Conservation (phyloP, 2,329 filamentous ascomycete genomes). For the Fusarium oxysporum region DNA sequence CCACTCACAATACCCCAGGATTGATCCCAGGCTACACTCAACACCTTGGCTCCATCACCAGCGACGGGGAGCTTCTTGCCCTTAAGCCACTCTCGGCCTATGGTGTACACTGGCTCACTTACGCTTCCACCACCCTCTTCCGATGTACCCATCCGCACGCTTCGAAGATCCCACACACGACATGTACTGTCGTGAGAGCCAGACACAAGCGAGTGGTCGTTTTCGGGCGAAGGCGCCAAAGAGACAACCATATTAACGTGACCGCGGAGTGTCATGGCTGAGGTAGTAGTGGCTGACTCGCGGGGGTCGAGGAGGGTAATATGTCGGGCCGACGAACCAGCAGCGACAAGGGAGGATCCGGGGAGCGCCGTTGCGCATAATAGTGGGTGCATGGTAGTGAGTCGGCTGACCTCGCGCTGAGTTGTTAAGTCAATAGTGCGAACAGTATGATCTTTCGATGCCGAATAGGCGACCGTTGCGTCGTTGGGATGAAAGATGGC, state of each 20-base stretch:
- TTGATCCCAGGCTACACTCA: slow-evolving; percentile 87
- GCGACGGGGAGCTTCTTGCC: slow-evolving; percentile 72
- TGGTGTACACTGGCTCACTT: slow-evolving; percentile 78
- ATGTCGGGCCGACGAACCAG: slow-evolving; percentile 86
- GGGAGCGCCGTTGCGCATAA: slow-evolving; percentile 82
- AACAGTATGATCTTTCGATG: slow-evolving; percentile 90
- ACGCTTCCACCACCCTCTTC: slow-evolving; percentile 72
- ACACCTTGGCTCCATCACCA: slow-evolving; percentile 90
- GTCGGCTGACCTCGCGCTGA: slow-evolving; percentile 78
- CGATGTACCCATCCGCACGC: slow-evolving; percentile 68
- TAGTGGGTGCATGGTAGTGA: slow-evolving; percentile 85
- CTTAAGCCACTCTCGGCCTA: slow-evolving; percentile 79
- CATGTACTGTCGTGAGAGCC: slow-evolving; percentile 94
- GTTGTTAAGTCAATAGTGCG: slow-evolving; percentile 93
- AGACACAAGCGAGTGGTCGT: slow-evolving; percentile 85
- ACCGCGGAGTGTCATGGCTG: slow-evolving; percentile 90
- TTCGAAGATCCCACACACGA: slow-evolving; percentile 92
- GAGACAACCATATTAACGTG: slow-evolving; percentile 80
- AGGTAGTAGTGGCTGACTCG: slow-evolving; percentile 77
- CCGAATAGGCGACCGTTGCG: slow-evolving; percentile 88
- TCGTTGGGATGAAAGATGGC: slow-evolving; percentile 88
- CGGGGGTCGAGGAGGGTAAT: slow-evolving; percentile 95
- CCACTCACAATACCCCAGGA: slow-evolving; percentile 89
- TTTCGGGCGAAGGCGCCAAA: slow-evolving; percentile 66
- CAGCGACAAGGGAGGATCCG: slow-evolving; percentile 70